Conservation (phyloP, 140 eudicot genomes). For the Stevia rebaudiana region DNA sequence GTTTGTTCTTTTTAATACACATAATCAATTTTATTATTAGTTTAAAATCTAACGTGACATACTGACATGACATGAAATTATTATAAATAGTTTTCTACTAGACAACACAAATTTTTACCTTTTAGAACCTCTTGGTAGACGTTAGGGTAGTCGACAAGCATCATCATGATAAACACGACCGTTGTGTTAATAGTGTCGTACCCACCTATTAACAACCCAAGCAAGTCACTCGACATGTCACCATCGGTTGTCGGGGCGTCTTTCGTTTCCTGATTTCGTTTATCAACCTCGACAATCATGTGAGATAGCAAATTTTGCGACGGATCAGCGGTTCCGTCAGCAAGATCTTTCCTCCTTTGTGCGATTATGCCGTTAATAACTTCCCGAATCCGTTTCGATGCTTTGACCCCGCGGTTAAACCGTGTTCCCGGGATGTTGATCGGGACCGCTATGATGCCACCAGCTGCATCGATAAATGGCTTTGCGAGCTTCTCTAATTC, state of each 20-base stretch:
- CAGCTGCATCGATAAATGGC: constrained; percentile 35
- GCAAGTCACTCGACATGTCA: constrained; percentile 38
- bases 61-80: too few relatives aligned
- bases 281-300: constrained; percentile 35
- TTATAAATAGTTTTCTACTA: too few relatives aligned
- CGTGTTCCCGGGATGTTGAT: constrained; percentile 40
- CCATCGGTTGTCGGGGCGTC: constrained; percentile 28
- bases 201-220: constrained; percentile 39
- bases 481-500: constrained; percentile 34
- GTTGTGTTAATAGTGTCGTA: constrained; percentile 37
- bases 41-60: too few relatives aligned
- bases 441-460: constrained; percentile 41
- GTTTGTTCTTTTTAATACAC: constrained; percentile 42
- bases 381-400: constrained; percentile 32
- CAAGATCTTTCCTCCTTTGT: constrained; percentile 38
- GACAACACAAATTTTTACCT: too few relatives aligned
- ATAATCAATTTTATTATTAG: too few relatives aligned
- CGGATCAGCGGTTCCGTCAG: constrained; percentile 28
- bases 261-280: constrained; percentile 24
- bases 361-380: constrained; percentile 28
- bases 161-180: constrained; percentile 40
- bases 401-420: constrained; percentile 39
- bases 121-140: constrained; percentile 34
- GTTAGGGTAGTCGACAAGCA: constrained; percentile 36
- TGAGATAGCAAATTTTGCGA: constrained; percentile 35